phyloP scores from a whole-genome alignment of 2,329 filamentous ascomycete species.

The Fusarium nelsonii region DNA sequence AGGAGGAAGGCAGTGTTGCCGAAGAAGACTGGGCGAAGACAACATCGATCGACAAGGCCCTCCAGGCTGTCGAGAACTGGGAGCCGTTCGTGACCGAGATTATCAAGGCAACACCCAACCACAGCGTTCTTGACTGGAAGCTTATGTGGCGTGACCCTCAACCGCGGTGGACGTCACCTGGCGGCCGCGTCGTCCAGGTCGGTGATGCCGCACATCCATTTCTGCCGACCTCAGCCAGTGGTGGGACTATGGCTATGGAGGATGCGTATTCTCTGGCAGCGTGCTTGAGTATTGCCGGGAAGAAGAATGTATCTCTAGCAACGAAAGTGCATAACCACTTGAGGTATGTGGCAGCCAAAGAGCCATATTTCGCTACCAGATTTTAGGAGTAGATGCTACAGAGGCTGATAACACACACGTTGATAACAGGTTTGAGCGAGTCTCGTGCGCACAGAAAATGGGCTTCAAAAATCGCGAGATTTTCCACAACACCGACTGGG shows the following conservation, averaged over 20 bases:
- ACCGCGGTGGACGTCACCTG: neutral
- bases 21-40: no score
- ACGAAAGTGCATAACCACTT: neutral
- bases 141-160: constrained; percentile 1
- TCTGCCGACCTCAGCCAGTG: constrained; percentile 57
- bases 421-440: neutral
- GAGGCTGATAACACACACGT: neutral
- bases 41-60: no score
- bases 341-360: neutral
- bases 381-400: neutral
- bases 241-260: constrained; percentile 58
- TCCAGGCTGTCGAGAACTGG: neutral
- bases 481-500: neutral
- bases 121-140: neutral
- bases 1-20: no score
- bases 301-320: neutral
- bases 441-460: neutral
- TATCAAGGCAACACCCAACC: neutral
- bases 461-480: neutral
- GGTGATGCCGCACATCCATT: constrained; percentile 58
- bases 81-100: neutral
- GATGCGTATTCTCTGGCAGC: constrained; percentile 56
- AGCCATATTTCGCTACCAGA: no score
- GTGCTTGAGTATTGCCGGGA: constrained; percentile 10
- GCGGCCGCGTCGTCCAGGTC: constrained; percentile 53